Base-by-base conservation (phyloP, 2,329 filamentous ascomycete species). In the Cladorrhinum sp. region DNA sequence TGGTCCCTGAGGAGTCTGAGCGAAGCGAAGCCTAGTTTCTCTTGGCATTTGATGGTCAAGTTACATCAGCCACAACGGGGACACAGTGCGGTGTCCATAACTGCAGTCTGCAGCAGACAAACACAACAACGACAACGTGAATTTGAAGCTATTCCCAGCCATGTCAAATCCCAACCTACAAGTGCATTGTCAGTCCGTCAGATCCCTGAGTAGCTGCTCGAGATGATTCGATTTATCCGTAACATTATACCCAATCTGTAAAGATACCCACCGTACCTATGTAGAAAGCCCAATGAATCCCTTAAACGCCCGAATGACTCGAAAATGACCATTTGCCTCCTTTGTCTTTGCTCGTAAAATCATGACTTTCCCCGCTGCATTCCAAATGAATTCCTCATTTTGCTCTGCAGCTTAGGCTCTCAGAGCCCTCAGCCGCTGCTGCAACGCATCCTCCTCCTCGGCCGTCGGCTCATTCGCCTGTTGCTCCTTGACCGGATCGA, bases 361-460 rank as follows among this genome's bases (percentile, higher is more conserved):
- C 41, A 45, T 45, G 41, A 45, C 49, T 27, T 51, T 24, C 3
- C 13, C 53, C 50, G n/a, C 25, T 53, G n/a, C 54, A 41, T 54
- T 23, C 22, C 49, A 51, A 45, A 50, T 7, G 10, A 9, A 50
- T 16, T 16, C 3, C 16, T 41, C 16, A 8, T 6, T 41, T 41
- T 41, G 4, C 36, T 13, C 16, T 7, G 4, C 16, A n/a, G n/a
- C 22, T 53, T 62, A 60, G 50, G 83, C 83, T 50, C 83, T 73
- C 64, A 86, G 71, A 16, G 83, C 83, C 59, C 83, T 76, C 67
- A 86, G 73, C 54, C 83, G 74, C 77, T 86, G 82, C 75, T 85
- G 82, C 66, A 93, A 78, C 25, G 86, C 88, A 71, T 93, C 90
- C 74, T 93, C 90, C 72, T 91, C 87, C 71, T 92, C 89, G 61